Evolutionary conservation across 1,284 basidiomycete genomes (phyloP), one percentile per base, ranked within the genome.

Genomic region (Prillingera fragicola): DNA sequence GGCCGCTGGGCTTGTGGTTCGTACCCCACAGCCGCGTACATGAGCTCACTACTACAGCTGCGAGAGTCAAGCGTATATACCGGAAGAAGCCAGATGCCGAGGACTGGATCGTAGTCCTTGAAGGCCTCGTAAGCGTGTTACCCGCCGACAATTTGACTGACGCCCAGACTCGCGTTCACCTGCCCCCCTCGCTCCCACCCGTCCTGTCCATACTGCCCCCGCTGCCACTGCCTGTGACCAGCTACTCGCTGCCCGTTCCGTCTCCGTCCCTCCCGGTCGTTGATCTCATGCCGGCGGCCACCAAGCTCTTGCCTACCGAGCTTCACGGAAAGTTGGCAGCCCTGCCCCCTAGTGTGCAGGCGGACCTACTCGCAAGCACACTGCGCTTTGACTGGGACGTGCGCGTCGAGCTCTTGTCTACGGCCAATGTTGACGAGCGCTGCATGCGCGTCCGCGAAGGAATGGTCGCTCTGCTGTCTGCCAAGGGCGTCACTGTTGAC

Each of bases 1-100:
- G 62, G 63, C 14, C 48, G 67, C 29, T 69, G 67, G 67, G 67
- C 60, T 4, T 59, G 56, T 39, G 65, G 65, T 65, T 44, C 45
- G 63, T 59, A 4, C 8, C n/a, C 17, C 12, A 25, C 36, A 38
- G 14, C 14, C 33, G 18, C 4, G 18, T 14, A 33, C 15, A 17
- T 22, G 4, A 4, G 28, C 25, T 29, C 22, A 38, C 39, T 18
- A 27, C 15, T 31, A 14, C 40, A 63, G 67, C 67, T 15, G 67
- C 61, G 7, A 50, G 60, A n/a, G 55, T 69, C 34, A 59, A 57
- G 37, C 47, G 55, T n/a, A 53, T 66, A 18, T 58, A 60, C 38
- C 57, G 58, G 34, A 33, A 38, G 8, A 45, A 54, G 31, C 55
- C 57, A 29, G 25, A 36, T 7, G 45, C 51, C 26, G 50, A 56